Percentiles rank a stretch among this genome's conserved stretches.
phyloP scores from a whole-genome alignment of 1,284 basidiomycete genomes.

The Ganoderma leucocontextum region DNA sequence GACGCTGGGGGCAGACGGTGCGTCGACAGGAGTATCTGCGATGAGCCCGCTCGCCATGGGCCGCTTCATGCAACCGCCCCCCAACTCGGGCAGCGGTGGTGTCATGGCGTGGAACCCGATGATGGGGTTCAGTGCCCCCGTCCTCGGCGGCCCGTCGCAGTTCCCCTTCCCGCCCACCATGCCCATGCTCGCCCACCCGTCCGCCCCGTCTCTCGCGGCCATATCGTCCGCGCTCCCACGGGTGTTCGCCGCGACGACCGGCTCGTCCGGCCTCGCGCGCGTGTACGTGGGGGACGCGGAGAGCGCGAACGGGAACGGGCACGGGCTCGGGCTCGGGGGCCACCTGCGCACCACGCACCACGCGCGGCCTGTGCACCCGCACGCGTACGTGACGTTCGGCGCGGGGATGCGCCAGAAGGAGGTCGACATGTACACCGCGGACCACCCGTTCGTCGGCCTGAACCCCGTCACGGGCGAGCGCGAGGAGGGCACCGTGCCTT shows the following conservation, averaged over 20 bases:
- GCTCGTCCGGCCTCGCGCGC: background rate
- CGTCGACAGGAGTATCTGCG: slow-evolving; percentile 4
- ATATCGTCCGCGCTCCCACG: background rate
- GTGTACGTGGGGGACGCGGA: slow-evolving; percentile 10
- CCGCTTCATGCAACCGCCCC: background rate
- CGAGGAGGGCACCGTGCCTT: slow-evolving; percentile 69
- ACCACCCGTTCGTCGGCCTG: slow-evolving; percentile 66
- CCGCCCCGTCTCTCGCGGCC: background rate
- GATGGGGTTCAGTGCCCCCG: slow-evolving; percentile 10
- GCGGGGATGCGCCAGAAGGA: slow-evolving; percentile 85
- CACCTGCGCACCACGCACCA: slow-evolving; percentile 24
- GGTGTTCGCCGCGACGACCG: background rate
- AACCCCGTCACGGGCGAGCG: slow-evolving; percentile 52
- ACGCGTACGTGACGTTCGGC: slow-evolving; percentile 84
- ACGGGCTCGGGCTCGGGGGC: too few relatives aligned
- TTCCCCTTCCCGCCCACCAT: background rate
- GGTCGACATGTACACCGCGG: slow-evolving; percentile 78
- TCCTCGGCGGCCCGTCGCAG: slow-evolving; percentile 6
- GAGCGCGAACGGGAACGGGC: slow-evolving; percentile 11
- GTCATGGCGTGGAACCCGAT: slow-evolving; percentile 23
- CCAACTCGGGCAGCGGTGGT: slow-evolving; percentile 2
- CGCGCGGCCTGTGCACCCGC: slow-evolving; percentile 64
- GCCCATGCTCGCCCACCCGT: background rate
- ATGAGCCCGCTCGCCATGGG: slow-evolving; percentile 9
- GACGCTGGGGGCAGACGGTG: background rate